Conservation (phyloP, 2,329 filamentous ascomycete genomes). For the Fusarium heterosporum region DNA sequence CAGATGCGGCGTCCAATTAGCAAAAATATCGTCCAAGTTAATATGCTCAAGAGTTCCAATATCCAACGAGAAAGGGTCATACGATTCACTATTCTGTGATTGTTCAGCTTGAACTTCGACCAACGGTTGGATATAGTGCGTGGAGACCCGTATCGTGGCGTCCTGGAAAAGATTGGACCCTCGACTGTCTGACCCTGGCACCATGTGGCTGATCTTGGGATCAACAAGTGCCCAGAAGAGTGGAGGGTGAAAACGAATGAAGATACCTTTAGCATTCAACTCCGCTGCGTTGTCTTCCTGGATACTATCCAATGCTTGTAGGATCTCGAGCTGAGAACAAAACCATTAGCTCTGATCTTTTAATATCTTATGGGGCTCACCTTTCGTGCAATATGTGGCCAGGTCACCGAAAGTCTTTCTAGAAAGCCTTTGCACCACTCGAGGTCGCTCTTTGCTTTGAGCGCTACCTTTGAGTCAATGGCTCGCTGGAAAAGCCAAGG, state of each 20-base stretch:
- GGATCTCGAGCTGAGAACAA: conserved; percentile 1
- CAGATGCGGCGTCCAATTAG: background rate
- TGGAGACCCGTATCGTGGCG: conserved; percentile 9
- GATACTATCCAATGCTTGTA: conserved; percentile 1
- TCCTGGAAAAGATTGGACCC: background rate
- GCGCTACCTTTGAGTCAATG: conserved; percentile 1
- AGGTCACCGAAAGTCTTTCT: background rate
- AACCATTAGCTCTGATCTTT: background rate
- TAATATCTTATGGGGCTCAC: background rate
- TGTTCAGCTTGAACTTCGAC: background rate
- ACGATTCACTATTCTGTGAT: no score
- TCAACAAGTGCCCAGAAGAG: conserved; percentile 21
- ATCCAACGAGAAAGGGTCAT: conserved; percentile 9
- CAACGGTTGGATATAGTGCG: conserved; percentile 14
- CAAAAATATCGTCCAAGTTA: conserved; percentile 14
- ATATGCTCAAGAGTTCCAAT: conserved; percentile 8
- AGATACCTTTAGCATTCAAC: background rate
- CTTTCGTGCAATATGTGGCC: conserved; percentile 32
- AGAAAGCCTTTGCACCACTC: conserved; percentile 17
- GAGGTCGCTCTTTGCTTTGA: conserved; percentile 3
- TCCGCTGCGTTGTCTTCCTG: background rate
- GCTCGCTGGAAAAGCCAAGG: conserved; percentile 30
- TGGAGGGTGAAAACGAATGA: conserved; percentile 3
- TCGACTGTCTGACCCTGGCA: background rate
- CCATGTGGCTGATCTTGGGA: conserved; percentile 17